Conservation (phyloP, 73 alveolate species). For the Uronychia setigera region DNA sequence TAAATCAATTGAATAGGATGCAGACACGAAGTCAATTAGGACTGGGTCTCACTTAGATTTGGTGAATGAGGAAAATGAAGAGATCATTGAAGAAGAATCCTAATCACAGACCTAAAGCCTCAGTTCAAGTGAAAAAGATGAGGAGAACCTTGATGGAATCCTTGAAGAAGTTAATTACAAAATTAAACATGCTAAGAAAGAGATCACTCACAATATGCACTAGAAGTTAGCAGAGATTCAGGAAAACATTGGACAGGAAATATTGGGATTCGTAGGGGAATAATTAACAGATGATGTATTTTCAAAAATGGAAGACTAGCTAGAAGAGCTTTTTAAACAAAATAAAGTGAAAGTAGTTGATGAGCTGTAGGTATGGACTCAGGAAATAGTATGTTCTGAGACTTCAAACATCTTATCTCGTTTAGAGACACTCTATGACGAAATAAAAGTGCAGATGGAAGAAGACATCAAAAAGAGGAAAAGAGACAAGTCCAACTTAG, state of each 20-base stretch:
- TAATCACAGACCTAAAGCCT: neutral
- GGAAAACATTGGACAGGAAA: neutral
- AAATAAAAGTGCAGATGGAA: neutral
- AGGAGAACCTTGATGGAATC: neutral
- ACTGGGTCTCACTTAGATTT: too few relatives aligned
- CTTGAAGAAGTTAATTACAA: neutral
- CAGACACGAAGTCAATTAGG: neutral
- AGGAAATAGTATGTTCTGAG: neutral
- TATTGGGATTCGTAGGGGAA: neutral
- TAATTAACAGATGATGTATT: neutral
- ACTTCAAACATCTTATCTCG: neutral
- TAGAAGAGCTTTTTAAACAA: neutral
- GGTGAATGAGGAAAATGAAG: neutral
- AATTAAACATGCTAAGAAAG: neutral
- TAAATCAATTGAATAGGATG: neutral
- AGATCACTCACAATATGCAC: neutral
- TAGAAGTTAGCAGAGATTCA: neutral
- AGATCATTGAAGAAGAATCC: neutral
- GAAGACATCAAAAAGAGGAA: neutral
- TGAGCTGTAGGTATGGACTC: neutral
- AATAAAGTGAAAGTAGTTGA: neutral
- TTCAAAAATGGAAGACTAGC: neutral
- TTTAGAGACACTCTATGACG: neutral
- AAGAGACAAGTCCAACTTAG: neutral
- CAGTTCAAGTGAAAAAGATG: neutral